A percentile compares a stretch with the other conserved stretches of the same genome.
These are phyloP conservation scores for Lactarius psammicola DNA, from an alignment of 768 basidiomycete genomes.

Conservation along the genomic window DNA sequence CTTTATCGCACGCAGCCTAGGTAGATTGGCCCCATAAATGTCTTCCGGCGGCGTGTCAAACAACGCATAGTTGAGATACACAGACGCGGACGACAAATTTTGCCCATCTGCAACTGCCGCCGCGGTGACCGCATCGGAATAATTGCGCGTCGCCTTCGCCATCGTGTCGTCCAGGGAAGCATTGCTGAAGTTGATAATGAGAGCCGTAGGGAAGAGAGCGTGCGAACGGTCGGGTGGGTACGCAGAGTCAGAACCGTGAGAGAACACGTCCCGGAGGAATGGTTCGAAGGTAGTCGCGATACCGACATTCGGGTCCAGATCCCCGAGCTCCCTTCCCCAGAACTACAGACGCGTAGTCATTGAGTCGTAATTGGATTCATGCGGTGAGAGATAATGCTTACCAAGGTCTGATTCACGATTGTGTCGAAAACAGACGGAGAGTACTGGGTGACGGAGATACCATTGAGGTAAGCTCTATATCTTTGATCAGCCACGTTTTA, in stretches of 20 bases:
- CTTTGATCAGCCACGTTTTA: background rate
- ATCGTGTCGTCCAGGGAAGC: background rate
- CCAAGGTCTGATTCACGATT: background rate
- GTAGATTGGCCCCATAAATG: background rate
- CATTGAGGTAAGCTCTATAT: background rate
- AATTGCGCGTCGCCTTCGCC: background rate
- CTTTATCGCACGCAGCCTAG: background rate
- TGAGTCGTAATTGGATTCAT: background rate
- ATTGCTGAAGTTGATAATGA: background rate
- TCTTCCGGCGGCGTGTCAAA: background rate
- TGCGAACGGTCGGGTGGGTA: background rate
- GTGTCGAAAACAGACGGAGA: background rate
- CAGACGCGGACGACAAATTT: too few species aligned
- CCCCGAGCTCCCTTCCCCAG: background rate
- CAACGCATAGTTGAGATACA: background rate
- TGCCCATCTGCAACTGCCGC: background rate
- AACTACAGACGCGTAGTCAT: background rate
- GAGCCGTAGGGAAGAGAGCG: background rate
- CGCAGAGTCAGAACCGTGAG: background rate
- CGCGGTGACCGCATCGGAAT: background rate
- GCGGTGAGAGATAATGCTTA: background rate
- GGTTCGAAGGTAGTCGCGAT: too few species aligned
- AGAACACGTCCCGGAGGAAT: background rate
- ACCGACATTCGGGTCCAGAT: background rate
- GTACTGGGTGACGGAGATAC: constrained; percentile 1